Conservation (phyloP, 225 moss, liverwort and hornwort genomes). For the Rhytidiadelphus loreus region DNA sequence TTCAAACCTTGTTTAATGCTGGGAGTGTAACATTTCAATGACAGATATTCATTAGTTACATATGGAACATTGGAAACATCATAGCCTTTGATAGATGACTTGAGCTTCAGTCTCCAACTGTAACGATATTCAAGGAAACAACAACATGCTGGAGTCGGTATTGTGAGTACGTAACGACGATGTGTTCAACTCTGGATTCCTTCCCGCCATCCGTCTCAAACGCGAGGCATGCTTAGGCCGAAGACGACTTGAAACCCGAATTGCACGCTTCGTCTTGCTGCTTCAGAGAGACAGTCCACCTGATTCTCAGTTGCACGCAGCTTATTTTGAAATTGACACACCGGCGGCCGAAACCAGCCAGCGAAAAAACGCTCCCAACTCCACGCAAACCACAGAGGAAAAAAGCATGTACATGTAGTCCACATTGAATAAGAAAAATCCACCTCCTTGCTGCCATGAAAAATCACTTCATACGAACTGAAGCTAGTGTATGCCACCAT, state of each 20-base stretch:
- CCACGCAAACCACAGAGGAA: slow-evolving; percentile 29
- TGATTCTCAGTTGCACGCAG: not conserved
- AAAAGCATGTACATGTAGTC: slow-evolving; percentile 31
- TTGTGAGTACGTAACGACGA: not conserved
- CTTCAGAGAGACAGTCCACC: not conserved
- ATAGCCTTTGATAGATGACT: not conserved
- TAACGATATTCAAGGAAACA: not conserved
- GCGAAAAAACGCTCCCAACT: slow-evolving; percentile 12
- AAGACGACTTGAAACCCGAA: not conserved
- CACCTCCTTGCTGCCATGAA: not conserved
- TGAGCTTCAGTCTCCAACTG: not conserved
- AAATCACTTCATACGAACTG: slow-evolving; percentile 38
- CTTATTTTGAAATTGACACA: not conserved
- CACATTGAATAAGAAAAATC: not conserved
- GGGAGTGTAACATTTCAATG: not conserved
- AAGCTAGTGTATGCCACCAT: slow-evolving; percentile 95
- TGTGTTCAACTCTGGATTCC: not conserved
- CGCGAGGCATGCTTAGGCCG: not conserved
- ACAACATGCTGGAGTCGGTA: not conserved
- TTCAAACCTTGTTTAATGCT: not conserved
- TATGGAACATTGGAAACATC: not conserved
- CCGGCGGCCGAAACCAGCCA: slow-evolving; percentile 1
- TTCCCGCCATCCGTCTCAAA: not conserved
- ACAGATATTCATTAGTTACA: not conserved
- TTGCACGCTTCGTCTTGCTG: not conserved